Base-by-base conservation (phyloP, 176 grass and related monocot species). In the Oryza officinalis region DNA sequence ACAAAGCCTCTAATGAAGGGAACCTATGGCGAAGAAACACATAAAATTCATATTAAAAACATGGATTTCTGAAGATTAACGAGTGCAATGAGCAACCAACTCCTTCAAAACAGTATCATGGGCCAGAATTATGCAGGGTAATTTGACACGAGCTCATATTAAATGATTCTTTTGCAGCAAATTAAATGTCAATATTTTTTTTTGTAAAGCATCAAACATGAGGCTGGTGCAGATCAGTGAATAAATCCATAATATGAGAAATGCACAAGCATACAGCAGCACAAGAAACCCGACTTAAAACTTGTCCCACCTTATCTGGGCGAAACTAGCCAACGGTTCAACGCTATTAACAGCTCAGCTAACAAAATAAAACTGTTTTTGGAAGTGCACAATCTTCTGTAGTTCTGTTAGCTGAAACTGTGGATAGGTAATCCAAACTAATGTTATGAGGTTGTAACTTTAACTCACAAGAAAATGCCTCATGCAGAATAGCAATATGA, bases 321-420 rank as follows among this genome's bases (percentile, higher is more conserved):
- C 5, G 5, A 83, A 50, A 66, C 30, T 75, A 79, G 66, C 18
- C 0, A 68, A 75, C 50, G 76, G 18, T 64, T 44, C 6, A 71
- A 64, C 38, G 59, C 40, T 52, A 78, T 31, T 52, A 27, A 76
- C 8, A 37, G 8, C 11, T 37, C 15, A 47, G 66, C 30, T 66
- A 50, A 78, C 69, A 71, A 63, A 68, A 68, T 17, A n/a, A 85
- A 85, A 35, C 47, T 35, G 26, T 31, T 69, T 17, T n/a, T 13
- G 63, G 0, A 2, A 74, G 22, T 47, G 47, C 20, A 75, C 22
- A 63, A 14, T 45, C 13, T 54, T 72, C 73, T 78, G 38, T 57
- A 1, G 80, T 66, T 72, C 67, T 78, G 38, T 57, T 2, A 76
- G 71, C 2, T 26, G 65, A 28, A 77, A 80, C 5, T 47, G 23